Base-by-base conservation (phyloP, 805 yeast genomes). In the Kluyveromyces nonfermentans region DNA sequence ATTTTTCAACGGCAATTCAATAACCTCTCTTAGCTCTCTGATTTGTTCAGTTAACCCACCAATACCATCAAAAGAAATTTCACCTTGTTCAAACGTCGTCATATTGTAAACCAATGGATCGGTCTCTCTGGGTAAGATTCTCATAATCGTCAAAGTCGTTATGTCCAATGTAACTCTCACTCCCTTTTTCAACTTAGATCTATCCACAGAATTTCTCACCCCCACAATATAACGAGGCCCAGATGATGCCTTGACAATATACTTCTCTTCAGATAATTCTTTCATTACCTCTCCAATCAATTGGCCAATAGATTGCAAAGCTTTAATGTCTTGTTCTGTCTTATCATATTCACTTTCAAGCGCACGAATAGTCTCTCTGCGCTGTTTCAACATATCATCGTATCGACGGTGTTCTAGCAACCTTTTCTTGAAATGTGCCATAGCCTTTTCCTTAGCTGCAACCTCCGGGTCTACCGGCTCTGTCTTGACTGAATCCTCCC, bases 181-280 rank as follows among this genome's bases (percentile, higher is more conserved):
- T 41, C 98, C 98, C 64, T 88, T 94, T 65, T 85, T 81, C 58
- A 93, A 74, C 48, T 75, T 77, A 37, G 81, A 84, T 56, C 85
- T 80, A 60, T 84, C 85, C 61, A 93, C 86, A 30, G 95, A 84
- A 63, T 88, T 88, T 60, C 98, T 80, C 65, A 96, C 93, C 36
- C 97, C 97, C 41, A 93, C 98, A 53, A 93, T 93, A 63, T 93
- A 93, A 59, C 98, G 77, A 36, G 98, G 98, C 4, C 98, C 98
- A 37, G 93, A 83, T 12, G 95, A 84, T 1, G 97, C 97, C 70
- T 90, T 90, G 41, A 93, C 97, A 51, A 90, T 90, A 63, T 81
- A 93, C 55, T 96, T 74, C 62, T 93, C 98, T 41, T 86, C 95
- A 50, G 90, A 95, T 56, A 93, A 72, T 63, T 88, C 96, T 64